Percentiles rank a stretch among this genome's conserved stretches.
Evolutionary conservation across 176 grass and related monocot species (phyloP).

Genomic region (Carex myosuroides): DNA sequence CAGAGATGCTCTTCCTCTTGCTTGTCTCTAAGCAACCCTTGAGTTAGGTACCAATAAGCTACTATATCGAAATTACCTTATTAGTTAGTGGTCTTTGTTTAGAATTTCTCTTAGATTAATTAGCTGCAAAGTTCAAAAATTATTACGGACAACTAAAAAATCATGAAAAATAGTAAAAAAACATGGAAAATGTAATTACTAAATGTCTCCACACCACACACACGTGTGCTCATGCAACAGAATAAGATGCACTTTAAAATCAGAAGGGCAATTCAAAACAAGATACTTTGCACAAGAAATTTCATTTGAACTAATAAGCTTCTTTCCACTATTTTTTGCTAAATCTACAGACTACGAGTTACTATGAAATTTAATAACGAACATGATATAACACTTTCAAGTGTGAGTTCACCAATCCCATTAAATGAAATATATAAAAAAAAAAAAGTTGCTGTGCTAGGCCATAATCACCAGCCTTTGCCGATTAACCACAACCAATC

Average conservation of each 20-base stretch:
- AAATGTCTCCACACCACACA: neutral
- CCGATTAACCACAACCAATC: conserved; percentile 70
- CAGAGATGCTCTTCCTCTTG: neutral
- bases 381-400: neutral
- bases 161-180: neutral
- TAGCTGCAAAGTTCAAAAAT: neutral
- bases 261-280: neutral
- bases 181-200: neutral
- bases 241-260: neutral
- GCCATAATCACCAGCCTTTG: conserved; percentile 56
- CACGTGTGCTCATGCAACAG: neutral
- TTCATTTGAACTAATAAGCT: neutral
- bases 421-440: neutral
- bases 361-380: neutral
- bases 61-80: neutral
- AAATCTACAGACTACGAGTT: neutral
- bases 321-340: neutral
- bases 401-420: neutral
- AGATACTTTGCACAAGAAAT: neutral
- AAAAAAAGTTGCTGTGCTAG: neutral
- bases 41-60: neutral
- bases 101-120: neutral
- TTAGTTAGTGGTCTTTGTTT: neutral
- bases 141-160: neutral
- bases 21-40: neutral